Percentiles rank a stretch among this genome's conserved stretches.
Evolutionary conservation across 2,329 filamentous ascomycete genomes (phyloP).

Genomic region (Aspergillus unguis): DNA sequence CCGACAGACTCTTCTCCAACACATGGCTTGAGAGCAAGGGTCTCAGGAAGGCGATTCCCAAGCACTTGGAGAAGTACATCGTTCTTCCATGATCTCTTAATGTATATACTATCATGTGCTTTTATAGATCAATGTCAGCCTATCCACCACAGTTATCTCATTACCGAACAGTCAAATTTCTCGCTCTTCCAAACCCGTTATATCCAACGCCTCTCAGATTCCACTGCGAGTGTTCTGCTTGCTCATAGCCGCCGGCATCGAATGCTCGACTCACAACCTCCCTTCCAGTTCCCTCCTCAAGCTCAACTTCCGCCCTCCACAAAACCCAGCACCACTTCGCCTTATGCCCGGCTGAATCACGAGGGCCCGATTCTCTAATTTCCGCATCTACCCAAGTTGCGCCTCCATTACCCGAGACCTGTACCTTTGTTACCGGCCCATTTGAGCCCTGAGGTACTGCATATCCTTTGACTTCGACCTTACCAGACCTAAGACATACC

Average conservation of each 20-base stretch:
- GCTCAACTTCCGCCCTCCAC: slow-evolving; percentile 48
- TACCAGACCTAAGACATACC: slow-evolving; percentile 41
- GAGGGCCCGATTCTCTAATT: slow-evolving; percentile 24
- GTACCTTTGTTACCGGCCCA: slow-evolving; percentile 53
- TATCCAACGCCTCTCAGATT: slow-evolving; percentile 60
- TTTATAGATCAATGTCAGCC: slow-evolving; percentile 4
- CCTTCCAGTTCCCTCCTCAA: slow-evolving; percentile 41
- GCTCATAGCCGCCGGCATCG: slow-evolving; percentile 53
- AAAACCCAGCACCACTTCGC: slow-evolving; percentile 55
- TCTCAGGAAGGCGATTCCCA: slow-evolving; percentile 73
- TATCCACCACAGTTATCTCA: background rate
- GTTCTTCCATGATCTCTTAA: slow-evolving; percentile 64
- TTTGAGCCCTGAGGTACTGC: slow-evolving; percentile 53
- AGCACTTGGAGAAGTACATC: slow-evolving; percentile 88
- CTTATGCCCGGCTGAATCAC: background rate
- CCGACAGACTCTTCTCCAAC: slow-evolving; percentile 85
- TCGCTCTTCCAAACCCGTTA: slow-evolving; percentile 57
- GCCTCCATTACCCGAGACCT: slow-evolving; percentile 52
- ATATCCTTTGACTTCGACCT: slow-evolving; percentile 53
- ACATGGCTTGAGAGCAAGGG: slow-evolving; percentile 90
- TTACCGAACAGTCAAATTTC: slow-evolving; percentile 45
- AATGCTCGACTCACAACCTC: slow-evolving; percentile 54
- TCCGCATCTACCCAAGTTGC: slow-evolving; percentile 50
- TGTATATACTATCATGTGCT: slow-evolving; percentile 11
- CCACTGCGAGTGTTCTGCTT: slow-evolving; percentile 51